Conservation (phyloP, 768 basidiomycete genomes). For the Candolleomyces eurysporus region DNA sequence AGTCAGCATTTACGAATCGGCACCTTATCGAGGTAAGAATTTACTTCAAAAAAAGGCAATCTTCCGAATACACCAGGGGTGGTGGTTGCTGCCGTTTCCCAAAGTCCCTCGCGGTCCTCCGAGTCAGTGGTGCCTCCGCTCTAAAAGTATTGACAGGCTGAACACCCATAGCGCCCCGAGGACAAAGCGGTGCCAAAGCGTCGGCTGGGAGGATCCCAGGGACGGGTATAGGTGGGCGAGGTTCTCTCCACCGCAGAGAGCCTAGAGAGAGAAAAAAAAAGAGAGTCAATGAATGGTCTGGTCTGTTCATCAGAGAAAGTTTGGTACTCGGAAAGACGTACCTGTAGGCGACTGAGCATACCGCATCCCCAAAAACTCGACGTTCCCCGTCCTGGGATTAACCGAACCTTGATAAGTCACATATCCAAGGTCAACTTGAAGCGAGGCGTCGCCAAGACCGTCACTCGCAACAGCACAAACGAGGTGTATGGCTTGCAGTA, state of each 20-base stretch:
- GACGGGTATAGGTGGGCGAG: neutral
- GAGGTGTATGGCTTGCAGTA: too few species aligned
- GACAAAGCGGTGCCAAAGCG: conserved; percentile 1
- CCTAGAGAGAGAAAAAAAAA: conserved; percentile 3
- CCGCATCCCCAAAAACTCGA: conserved; percentile 41
- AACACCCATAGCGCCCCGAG: conserved; percentile 4
- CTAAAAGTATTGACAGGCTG: conserved; percentile 15
- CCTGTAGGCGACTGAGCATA: conserved; percentile 51
- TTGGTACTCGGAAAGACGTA: conserved; percentile 8
- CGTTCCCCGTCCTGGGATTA: conserved; percentile 30
- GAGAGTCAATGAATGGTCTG: neutral
- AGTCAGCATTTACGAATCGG: neutral
- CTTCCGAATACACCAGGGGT: conserved; percentile 23
- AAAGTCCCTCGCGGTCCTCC: neutral
- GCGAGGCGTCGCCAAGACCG: too few species aligned
- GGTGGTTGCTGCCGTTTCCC: neutral
- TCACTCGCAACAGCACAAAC: too few species aligned
- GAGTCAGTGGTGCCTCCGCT: neutral
- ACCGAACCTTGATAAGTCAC: conserved; percentile 41
- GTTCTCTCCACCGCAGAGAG: conserved; percentile 8
- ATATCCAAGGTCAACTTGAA: conserved; percentile 40
- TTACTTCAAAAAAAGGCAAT: conserved; percentile 42
- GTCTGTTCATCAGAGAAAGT: too few species aligned
- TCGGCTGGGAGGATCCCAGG: conserved; percentile 4
- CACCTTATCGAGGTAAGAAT: neutral